Evolutionary conservation across 192 early-diverging fungal species (phyloP), one percentile per base, ranked within the genome.

Genomic region (Podila horticola): DNA sequence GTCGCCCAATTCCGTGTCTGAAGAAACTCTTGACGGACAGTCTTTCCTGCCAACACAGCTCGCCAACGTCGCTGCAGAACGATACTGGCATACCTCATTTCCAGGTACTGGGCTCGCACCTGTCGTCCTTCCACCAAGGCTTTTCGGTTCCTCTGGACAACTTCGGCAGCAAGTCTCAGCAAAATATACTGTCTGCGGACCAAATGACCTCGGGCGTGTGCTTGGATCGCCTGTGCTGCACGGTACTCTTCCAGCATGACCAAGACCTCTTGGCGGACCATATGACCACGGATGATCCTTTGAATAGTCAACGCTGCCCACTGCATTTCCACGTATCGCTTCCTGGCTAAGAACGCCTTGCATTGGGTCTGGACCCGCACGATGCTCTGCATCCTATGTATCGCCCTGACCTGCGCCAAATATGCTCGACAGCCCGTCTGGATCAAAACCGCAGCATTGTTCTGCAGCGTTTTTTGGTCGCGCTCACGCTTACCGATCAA

Each of bases 391-490:
- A 76, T 34, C 31, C 33, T 69, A 2, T 66, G 57, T 26, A 83
- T 58, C 13, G 70, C 70, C 1, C 57, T 69, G 4, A 11, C 52
- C 28, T 73, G 82, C 2, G 74, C 82, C 33, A 74, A 65, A 33
- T 76, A 75, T 30, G 63, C 64, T 19, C 82, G 82, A 63, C 74
- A 83, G 15, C 74, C 69, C 11, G 72, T 76, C 55, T 83, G 82
- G 50, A 83, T 83, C 22, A 72, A 22, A 10, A 72, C 4, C 17
- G 74, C 82, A 1, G 74, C 82, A 1, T 66, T 58, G 17, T 69
- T 20, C 41, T 36, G 58, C 33, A 59, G 65, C 4, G 41, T 19
- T 9, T 36, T 64, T 57, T 51, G 2, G 11, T 28, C 22, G 19
- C 38, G 55, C 7, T 60, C 45, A n/a, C 49, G 70, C 28, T 66